phyloP scores from a whole-genome alignment of 768 basidiomycete species.

The Kockovaella imperatae region DNA sequence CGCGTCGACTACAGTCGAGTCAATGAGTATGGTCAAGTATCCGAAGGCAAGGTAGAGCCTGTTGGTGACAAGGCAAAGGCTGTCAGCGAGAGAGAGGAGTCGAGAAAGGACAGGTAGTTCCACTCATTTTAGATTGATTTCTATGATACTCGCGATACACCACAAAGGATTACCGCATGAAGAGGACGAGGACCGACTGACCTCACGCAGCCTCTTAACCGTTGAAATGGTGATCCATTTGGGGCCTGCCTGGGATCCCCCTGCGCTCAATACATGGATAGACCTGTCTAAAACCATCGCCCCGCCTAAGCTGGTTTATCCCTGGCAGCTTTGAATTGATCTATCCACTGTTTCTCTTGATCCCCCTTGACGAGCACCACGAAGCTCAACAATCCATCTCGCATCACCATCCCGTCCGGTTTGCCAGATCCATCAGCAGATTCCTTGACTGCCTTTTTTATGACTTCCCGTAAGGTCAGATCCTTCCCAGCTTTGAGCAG shows the following conservation, averaged over 20 bases:
- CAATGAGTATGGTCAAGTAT: slow-evolving; percentile 91
- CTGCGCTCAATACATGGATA: no score
- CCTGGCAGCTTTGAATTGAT: slow-evolving; percentile 61
- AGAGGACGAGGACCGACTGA: no score
- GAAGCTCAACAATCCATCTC: slow-evolving; percentile 45
- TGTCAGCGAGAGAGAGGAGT: slow-evolving; percentile 22
- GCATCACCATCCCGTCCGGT: slow-evolving; percentile 72
- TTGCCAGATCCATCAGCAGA: slow-evolving; percentile 41
- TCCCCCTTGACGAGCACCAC: slow-evolving; percentile 43
- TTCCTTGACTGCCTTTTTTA: slow-evolving; percentile 51
- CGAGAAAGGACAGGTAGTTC: slow-evolving; percentile 25
- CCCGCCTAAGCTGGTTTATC: no score
- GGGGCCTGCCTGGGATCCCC: no score
- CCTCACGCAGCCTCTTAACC: no score
- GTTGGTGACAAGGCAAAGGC: slow-evolving; percentile 25
- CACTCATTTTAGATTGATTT: no score
- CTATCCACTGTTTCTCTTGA: slow-evolving; percentile 68
- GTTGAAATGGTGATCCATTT: no score
- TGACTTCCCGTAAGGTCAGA: slow-evolving; percentile 74
- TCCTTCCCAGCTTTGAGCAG: slow-evolving; percentile 86
- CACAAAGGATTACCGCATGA: no score
- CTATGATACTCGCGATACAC: no score
- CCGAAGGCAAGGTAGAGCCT: slow-evolving; percentile 38
- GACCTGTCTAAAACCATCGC: no score
- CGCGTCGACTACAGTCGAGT: slow-evolving; percentile 86